Evolutionary conservation across 129 eudicot genomes (phyloP), one percentile per base, ranked within the genome.

Genomic region (Deinandra increscens): DNA sequence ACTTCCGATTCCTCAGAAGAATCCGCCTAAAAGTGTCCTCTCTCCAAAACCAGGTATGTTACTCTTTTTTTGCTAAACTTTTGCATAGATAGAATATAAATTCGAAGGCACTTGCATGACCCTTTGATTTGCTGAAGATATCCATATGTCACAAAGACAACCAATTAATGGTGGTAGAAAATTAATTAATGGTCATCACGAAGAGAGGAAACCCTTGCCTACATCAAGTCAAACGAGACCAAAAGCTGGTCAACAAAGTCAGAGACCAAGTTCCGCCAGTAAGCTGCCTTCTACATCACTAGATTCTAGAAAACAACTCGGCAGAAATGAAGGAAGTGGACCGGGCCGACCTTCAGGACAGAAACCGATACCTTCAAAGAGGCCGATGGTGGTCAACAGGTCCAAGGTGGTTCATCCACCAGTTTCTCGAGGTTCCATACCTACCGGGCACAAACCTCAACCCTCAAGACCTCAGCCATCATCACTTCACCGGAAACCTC

Each of bases 41-140:
- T 60, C 72, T 66, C 81, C 81, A 42, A 81, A 45, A 51, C 63
- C 90, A 33, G 99, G 97, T 93, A 64, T 67, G 84, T 66, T 44
- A n/a, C 68, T 60, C 54, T 31, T 12, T 70, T 14, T 63, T 20
- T 29, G 62, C 14, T 67, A 71, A 26, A 1, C 31, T 26, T 26
- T 26, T 26, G 1, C 31, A 26, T 3, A 3, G 31, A 26, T 3
- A 3, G 31, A 26, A 26, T 18, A 31, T 12, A 58, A 13, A 9
- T 58, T 50, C 22, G 5, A 31, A 81, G 71, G 50, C 62, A 82
- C 83, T 86, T 81, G 72, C 76, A 72, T 84, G 76, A 82, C 41
- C 77, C 63, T 72, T 88, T 81, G 73, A 82, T 73, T 58, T 82
- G 74, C 80, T 91, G 85, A 75, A 91, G 96, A 85, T 73, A 81